Percentiles rank a stretch among this genome's conserved stretches.
These are phyloP conservation scores for Verbascum thapsus DNA, from an alignment of 257 asterid species.

Conservation along the genomic window DNA sequence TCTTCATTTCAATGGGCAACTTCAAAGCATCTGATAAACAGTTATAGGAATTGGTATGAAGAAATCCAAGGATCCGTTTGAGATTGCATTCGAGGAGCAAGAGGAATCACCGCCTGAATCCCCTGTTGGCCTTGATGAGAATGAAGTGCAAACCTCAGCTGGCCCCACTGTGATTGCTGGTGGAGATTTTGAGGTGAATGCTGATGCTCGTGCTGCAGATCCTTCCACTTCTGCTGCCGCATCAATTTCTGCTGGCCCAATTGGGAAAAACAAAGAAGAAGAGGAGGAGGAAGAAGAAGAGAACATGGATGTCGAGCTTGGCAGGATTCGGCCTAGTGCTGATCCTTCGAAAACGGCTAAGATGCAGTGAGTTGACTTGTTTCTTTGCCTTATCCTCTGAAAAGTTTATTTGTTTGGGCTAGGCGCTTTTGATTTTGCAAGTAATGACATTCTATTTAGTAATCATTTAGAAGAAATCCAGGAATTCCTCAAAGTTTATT, in stretches of 20 bases:
- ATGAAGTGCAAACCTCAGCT: conserved; percentile 55
- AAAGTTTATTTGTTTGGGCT: not conserved
- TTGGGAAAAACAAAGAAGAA: conserved; percentile 73
- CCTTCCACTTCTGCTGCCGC: conserved; percentile 48
- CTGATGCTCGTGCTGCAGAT: conserved; percentile 35
- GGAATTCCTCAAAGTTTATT: not conserved
- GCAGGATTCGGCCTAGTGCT: conserved; percentile 59
- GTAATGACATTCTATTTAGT: not conserved
- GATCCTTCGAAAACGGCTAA: conserved; percentile 84
- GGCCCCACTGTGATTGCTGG: conserved; percentile 34
- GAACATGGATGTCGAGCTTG: conserved; percentile 84
- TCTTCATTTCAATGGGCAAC: not conserved
- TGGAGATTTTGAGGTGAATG: conserved; percentile 43
- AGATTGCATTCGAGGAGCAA: conserved; percentile 82
- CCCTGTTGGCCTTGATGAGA: conserved; percentile 69
- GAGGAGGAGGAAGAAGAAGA: conserved; percentile 96
- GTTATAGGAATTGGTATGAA: conserved; percentile 51
- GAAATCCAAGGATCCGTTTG: conserved; percentile 95
- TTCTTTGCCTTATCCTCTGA: not conserved
- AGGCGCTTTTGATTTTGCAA: not conserved
- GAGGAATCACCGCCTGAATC: conserved; percentile 92
- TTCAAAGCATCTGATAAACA: not conserved
- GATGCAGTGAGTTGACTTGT: conserved; percentile 78
- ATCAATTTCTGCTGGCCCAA: conserved; percentile 41
- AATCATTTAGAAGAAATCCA: too few species aligned